Evolutionary conservation across 169 alveolate genomes (phyloP), one percentile per base, ranked within the genome.

Genomic region (Cryptosporidium sp.): DNA sequence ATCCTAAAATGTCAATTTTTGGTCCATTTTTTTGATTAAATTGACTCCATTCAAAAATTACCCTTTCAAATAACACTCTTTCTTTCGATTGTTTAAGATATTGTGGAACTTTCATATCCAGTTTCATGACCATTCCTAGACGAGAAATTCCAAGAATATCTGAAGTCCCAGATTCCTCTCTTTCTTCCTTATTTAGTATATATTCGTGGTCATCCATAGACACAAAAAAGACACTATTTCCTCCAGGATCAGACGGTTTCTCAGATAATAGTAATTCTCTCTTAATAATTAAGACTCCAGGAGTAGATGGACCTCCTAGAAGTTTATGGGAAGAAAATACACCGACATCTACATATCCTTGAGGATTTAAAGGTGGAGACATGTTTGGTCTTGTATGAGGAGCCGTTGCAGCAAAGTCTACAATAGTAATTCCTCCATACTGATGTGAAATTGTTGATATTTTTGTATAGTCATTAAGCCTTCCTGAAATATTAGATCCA

Each of bases 101-200:
- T 42, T 86, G 95, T 44, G 91, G 92, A 48, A 93, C 92, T 75
- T 93, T 70, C 87, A 94, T 96, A 87, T 91, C 94, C 14, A 95
- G 91, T 31, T 93, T 93, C 70, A 93, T 93, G 10, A 93, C 94
- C 61, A 95, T 86, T n/a, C 98, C 99, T 29, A 97, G 94, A 84
- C 99, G 94, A 35, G 96, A 93, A 86, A 94, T 92, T 3, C 97
- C 98, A 35, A 96, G 92, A n/a, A 97, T 94, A 85, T 96, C 97
- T 9, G 98, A 98, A 26, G 98, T 97, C 35, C 99, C 99, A 10
- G 97, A 96, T 92, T 97, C 98, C 93, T 97, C 99, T 61, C 98
- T 91, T 73, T 95, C 97, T 86, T 96, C 97, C 31, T 92, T 89
- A 84, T 96, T 94, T 39, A 91, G 91, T 26, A 94, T 92, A 85